These are phyloP conservation scores for Zygoascus meyerae DNA, from an alignment of 1,139 yeast species.

Conservation along the genomic window DNA sequence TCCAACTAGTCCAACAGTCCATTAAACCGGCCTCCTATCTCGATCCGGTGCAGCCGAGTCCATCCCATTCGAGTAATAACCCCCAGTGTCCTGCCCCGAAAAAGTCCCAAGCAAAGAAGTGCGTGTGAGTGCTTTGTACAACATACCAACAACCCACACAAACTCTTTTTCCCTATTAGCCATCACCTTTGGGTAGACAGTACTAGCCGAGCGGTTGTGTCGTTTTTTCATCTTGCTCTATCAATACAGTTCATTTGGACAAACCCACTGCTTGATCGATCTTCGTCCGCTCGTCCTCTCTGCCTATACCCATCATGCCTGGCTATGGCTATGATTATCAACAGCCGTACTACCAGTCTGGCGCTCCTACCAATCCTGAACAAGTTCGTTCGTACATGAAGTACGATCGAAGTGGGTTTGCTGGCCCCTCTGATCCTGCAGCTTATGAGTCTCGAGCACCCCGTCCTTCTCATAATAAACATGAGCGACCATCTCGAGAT, in stretches of 20 bases:
- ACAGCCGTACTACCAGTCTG: constrained; percentile 1
- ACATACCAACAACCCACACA: no score
- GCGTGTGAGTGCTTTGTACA: no score
- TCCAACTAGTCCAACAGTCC: no score
- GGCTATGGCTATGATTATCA: constrained; percentile 3
- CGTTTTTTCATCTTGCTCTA: neutral
- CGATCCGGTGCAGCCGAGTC: no score
- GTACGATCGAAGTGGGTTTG: neutral
- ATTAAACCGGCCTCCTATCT: no score
- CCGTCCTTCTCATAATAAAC: neutral
- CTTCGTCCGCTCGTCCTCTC: neutral
- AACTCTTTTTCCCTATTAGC: no score
- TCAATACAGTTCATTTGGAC: neutral
- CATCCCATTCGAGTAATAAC: no score
- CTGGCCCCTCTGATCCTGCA: constrained; percentile 1
- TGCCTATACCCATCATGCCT: neutral
- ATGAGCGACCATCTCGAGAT: constrained; percentile 1
- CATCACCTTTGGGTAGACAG: no score
- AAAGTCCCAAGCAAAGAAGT: no score
- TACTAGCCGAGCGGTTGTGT: no score
- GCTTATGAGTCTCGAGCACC: neutral
- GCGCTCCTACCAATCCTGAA: constrained; percentile 2
- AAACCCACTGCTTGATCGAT: neutral
- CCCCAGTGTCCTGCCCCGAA: no score
- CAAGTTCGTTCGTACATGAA: neutral